Conservation (phyloP, 2,329 filamentous ascomycete genomes). For the Lasiodiplodia theobromae region DNA sequence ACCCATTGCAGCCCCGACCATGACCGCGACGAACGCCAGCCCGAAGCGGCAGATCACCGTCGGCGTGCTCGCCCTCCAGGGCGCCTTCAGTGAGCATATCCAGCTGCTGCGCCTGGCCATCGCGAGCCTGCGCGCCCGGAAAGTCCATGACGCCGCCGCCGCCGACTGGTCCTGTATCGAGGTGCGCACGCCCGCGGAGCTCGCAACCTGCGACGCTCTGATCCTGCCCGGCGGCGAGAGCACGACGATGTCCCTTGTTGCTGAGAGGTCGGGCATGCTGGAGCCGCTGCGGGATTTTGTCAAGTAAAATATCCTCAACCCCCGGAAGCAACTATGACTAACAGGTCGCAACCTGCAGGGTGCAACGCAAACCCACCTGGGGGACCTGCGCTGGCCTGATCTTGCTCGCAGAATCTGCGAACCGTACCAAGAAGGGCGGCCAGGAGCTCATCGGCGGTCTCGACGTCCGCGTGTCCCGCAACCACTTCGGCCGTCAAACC, state of each 20-base stretch:
- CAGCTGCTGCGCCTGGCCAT: conserved; percentile 75
- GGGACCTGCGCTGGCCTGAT: conserved; percentile 96
- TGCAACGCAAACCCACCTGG: conserved; percentile 84
- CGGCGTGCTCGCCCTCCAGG: conserved; percentile 80
- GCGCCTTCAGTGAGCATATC: conserved; percentile 90
- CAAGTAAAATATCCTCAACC: conserved; percentile 66
- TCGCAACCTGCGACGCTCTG: conserved; percentile 78
- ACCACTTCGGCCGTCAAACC: conserved; percentile 92
- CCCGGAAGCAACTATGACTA: conserved; percentile 11
- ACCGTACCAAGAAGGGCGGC: conserved; percentile 86
- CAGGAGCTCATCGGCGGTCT: conserved; percentile 94
- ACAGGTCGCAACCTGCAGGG: conserved; percentile 54
- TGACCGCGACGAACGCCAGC: conserved; percentile 23
- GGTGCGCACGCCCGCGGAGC: conserved; percentile 77
- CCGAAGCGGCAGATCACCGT: conserved; percentile 53
- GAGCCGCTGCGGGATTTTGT: conserved; percentile 89
- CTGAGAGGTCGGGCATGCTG: conserved; percentile 78
- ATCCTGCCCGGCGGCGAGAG: conserved; percentile 95
- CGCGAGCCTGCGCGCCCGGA: conserved; percentile 49
- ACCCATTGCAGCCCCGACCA: conserved; percentile 12
- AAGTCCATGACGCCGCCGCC: conserved; percentile 34
- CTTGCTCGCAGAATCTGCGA: conserved; percentile 85
- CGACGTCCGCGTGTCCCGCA: conserved; percentile 87
- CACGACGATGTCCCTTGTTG: conserved; percentile 90
- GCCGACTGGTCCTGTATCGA: conserved; percentile 71